phyloP scores from a whole-genome alignment of 1,284 basidiomycete genomes.

The Inonotus obliquus region DNA sequence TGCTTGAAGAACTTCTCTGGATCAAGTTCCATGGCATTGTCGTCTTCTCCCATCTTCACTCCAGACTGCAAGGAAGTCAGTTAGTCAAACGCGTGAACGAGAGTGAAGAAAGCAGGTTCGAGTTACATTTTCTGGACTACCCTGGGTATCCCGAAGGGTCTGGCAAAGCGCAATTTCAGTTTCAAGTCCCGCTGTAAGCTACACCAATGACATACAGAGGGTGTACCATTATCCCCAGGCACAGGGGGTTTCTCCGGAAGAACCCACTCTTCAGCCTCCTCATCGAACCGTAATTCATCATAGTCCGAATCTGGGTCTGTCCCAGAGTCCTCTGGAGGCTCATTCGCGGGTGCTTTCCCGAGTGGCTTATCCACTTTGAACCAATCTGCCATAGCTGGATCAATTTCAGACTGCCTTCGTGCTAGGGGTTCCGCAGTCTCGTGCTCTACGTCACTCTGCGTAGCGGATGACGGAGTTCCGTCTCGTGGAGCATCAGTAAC shows the following conservation, averaged over 20 bases:
- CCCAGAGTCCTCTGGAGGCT: constrained; percentile 48
- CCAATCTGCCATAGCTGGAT: constrained; percentile 52
- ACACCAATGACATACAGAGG: not conserved
- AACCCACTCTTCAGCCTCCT: constrained; percentile 44
- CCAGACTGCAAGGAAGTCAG: constrained; percentile 20
- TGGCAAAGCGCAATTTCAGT: not conserved
- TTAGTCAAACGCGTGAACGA: constrained; percentile 8
- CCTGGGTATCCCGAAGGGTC: constrained; percentile 1
- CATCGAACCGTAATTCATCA: constrained; percentile 36
- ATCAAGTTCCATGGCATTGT: constrained; percentile 70
- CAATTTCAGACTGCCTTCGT: constrained; percentile 20
- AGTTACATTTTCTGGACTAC: not conserved
- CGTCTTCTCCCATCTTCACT: constrained; percentile 63
- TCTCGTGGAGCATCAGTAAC: not conserved
- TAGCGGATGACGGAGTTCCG: not conserved
- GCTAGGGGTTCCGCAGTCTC: not conserved
- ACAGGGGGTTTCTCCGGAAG: not conserved
- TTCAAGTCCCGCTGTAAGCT: not conserved
- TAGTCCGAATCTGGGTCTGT: constrained; percentile 60
- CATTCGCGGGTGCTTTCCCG: constrained; percentile 4
- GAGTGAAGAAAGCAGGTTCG: not conserved
- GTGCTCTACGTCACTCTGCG: constrained; percentile 19
- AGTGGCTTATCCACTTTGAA: constrained; percentile 40
- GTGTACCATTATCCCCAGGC: not conserved
- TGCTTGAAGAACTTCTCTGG: constrained; percentile 72